Conservation (phyloP, 2,329 filamentous ascomycete genomes). For the Lachnellula arida region DNA sequence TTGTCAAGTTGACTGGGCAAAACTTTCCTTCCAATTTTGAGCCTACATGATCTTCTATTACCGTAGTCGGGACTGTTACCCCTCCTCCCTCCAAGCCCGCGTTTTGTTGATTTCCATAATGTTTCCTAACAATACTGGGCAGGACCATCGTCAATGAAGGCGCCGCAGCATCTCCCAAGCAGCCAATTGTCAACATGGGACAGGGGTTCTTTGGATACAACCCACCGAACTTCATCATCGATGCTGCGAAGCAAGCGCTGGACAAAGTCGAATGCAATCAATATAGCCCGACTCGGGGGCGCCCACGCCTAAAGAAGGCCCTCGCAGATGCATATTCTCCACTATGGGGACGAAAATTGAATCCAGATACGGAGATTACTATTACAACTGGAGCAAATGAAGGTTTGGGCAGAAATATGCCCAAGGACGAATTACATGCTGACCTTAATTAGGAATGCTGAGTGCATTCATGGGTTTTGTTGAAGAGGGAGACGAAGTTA, state of each 20-base stretch:
- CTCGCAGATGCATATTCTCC: slow-evolving; percentile 90
- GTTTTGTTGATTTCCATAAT: neutral
- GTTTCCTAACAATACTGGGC: slow-evolving; percentile 6
- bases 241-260: slow-evolving; percentile 86
- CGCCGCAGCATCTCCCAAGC: slow-evolving; percentile 56
- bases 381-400: slow-evolving; percentile 92
- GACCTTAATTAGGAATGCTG: slow-evolving; percentile 63
- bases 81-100: neutral
- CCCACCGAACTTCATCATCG: slow-evolving; percentile 81
- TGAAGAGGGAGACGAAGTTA: slow-evolving; percentile 91
- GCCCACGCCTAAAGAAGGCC: slow-evolving; percentile 86
- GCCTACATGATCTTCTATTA: neutral
- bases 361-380: slow-evolving; percentile 89
- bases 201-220: slow-evolving; percentile 88
- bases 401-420: slow-evolving; percentile 36
- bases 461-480: slow-evolving; percentile 98
- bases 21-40: neutral
- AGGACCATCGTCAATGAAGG: slow-evolving; percentile 65
- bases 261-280: slow-evolving; percentile 96
- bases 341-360: slow-evolving; percentile 73
- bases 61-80: neutral
- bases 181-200: slow-evolving; percentile 62
- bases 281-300: slow-evolving; percentile 93
- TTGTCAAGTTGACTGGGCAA: neutral
- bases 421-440: slow-evolving; percentile 2